Conservation (phyloP, 176 grass and related monocot species). For the Oryza coarctata region DNA sequence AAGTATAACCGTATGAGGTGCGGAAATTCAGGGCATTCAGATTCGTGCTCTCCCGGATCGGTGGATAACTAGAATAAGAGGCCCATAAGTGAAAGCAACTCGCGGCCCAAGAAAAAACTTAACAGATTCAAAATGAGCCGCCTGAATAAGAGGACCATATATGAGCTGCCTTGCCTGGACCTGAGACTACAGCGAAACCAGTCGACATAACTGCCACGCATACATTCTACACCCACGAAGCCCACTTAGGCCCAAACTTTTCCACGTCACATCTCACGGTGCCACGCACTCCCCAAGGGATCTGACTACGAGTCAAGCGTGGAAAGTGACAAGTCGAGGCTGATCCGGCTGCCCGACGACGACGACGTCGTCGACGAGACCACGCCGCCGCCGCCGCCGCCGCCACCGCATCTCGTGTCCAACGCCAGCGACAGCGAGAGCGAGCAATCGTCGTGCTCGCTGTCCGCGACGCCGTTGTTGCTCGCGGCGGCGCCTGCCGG, state of each 20-base stretch:
- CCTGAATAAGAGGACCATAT: neutral
- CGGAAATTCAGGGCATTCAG: neutral
- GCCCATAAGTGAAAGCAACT: neutral
- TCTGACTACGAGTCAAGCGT: neutral
- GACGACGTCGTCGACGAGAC: constrained; percentile 24
- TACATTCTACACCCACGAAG: neutral
- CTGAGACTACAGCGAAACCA: neutral
- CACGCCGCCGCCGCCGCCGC: constrained; percentile 19
- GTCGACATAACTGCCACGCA: neutral
- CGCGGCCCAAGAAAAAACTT: neutral
- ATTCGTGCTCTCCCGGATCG: neutral
- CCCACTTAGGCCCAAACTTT: neutral
- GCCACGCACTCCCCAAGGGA: neutral
- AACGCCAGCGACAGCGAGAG: constrained; percentile 29
- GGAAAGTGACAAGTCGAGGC: constrained; percentile 47
- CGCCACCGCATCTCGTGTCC: neutral
- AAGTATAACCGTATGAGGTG: neutral
- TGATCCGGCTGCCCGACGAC: constrained; percentile 33
- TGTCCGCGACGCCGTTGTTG: neutral
- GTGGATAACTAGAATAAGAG: neutral
- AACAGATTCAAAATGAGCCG: too few species aligned
- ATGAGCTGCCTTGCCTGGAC: neutral
- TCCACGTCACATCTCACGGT: neutral
- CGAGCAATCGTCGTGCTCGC: neutral
- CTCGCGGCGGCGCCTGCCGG: neutral